Evolutionary conservation across 257 asterid genomes (phyloP).

Genomic region (Solanum lycopersicoides): DNA sequence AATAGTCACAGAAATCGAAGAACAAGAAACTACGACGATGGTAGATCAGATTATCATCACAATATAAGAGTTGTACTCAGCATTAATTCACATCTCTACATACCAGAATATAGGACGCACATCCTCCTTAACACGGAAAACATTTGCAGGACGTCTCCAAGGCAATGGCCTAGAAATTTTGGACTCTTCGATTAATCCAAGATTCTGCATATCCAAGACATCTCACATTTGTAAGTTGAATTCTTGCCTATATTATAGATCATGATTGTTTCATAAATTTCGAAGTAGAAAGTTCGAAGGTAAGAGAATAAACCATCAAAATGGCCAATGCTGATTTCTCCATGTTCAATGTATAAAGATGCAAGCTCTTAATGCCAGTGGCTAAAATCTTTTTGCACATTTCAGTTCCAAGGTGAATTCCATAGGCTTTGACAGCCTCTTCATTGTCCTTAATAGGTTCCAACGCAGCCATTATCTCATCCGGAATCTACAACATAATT

Average conservation of each 20-base stretch:
- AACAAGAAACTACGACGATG: not conserved
- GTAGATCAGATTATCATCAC: not conserved
- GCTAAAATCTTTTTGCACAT: slow-evolving; percentile 98
- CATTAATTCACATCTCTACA: not conserved
- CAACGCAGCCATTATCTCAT: slow-evolving; percentile 86
- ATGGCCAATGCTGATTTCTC: slow-evolving; percentile 97
- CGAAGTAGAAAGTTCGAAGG: not conserved
- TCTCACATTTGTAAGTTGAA: not conserved
- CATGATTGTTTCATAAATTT: slow-evolving; percentile 4
- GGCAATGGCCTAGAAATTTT: slow-evolving; percentile 84
- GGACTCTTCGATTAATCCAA: slow-evolving; percentile 90
- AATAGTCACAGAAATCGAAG: not conserved
- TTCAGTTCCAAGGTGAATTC: slow-evolving; percentile 94
- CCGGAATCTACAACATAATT: slow-evolving; percentile 46
- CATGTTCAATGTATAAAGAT: slow-evolving; percentile 91
- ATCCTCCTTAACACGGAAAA: slow-evolving; percentile 71
- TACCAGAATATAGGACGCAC: slow-evolving; percentile 99
- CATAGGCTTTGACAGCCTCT: slow-evolving; percentile 96
- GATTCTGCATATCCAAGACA: slow-evolving; percentile 51
- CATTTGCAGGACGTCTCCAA: slow-evolving; percentile 93
- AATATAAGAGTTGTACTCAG: not conserved
- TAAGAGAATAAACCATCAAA: slow-evolving; percentile 51
- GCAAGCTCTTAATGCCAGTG: slow-evolving; percentile 77
- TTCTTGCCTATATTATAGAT: not conserved
- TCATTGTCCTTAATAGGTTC: slow-evolving; percentile 99